Conservation (phyloP, 1,284 basidiomycete species). For the Stereum hirsutum region DNA sequence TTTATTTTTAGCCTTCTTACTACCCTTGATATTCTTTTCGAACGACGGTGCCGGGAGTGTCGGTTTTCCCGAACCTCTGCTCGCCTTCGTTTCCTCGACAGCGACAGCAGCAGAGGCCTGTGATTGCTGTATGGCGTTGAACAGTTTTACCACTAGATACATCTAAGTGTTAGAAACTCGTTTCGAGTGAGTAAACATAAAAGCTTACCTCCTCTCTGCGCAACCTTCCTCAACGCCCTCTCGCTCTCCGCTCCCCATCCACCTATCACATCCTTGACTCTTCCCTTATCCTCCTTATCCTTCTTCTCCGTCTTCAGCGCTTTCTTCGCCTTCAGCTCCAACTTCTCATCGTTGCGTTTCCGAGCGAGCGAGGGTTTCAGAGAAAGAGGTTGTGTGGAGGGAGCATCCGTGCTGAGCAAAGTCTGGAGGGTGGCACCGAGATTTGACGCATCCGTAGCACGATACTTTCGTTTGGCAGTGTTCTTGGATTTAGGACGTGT, state of each 20-base stretch:
- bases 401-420: constrained; percentile 57
- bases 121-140: constrained; percentile 76
- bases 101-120: constrained; percentile 44
- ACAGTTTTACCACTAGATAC: constrained; percentile 63
- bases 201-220: constrained; percentile 67
- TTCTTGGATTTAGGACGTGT: constrained; percentile 60
- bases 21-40: constrained; percentile 32
- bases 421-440: constrained; percentile 68
- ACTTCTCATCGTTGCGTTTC: constrained; percentile 62
- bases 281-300: constrained; percentile 66
- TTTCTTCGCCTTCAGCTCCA: constrained; percentile 62
- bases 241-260: constrained; percentile 79
- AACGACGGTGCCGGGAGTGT: constrained; percentile 55
- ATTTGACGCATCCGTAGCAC: constrained; percentile 63
- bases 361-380: constrained; percentile 64
- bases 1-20: constrained; percentile 42
- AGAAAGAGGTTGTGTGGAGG: constrained; percentile 59
- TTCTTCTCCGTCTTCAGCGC: constrained; percentile 61
- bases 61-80: constrained; percentile 64
- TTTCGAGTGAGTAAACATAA: constrained; percentile 1
- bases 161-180: background rate
- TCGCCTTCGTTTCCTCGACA: constrained; percentile 46
- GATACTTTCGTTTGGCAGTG: constrained; percentile 70
- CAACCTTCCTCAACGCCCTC: constrained; percentile 67
- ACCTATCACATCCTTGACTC: constrained; percentile 68